These are phyloP conservation scores for Pseudopithomyces maydicus DNA, from an alignment of 2,329 filamentous ascomycete genomes.

Conservation along the genomic window DNA sequence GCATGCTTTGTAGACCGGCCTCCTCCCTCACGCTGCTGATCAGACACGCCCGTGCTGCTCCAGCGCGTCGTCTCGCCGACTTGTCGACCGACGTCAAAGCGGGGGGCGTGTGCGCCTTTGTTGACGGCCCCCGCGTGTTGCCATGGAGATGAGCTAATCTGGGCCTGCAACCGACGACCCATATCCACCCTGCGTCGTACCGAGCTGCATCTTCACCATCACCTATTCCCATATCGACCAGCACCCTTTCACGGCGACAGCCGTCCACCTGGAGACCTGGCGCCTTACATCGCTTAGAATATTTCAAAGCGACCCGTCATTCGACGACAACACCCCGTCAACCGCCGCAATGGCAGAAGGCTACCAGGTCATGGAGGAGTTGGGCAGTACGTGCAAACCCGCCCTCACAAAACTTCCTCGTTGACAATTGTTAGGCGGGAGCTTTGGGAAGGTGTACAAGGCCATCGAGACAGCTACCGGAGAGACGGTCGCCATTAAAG, in stretches of 20 bases:
- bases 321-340: slow-evolving; percentile 21
- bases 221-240: slow-evolving; percentile 35
- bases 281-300: slow-evolving; percentile 14
- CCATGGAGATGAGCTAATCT: slow-evolving; percentile 23
- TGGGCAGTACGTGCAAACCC: slow-evolving; percentile 72
- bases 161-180: slow-evolving; percentile 19
- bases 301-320: slow-evolving; percentile 22
- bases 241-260: slow-evolving; percentile 26
- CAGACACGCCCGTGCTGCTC: background rate
- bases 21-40: background rate
- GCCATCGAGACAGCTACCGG: slow-evolving; percentile 89
- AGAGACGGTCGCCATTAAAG: slow-evolving; percentile 94
- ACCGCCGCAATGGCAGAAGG: slow-evolving; percentile 71
- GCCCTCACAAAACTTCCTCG: background rate
- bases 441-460: slow-evolving; percentile 97
- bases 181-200: slow-evolving; percentile 23
- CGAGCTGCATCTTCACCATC: slow-evolving; percentile 15
- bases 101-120: slow-evolving; percentile 32
- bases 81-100: slow-evolving; percentile 14
- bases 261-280: slow-evolving; percentile 31
- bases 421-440: slow-evolving; percentile 68
- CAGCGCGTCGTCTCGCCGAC: slow-evolving; percentile 2
- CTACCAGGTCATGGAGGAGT: slow-evolving; percentile 94
- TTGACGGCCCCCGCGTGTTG: slow-evolving; percentile 32
- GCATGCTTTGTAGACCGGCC: background rate